These are phyloP conservation scores for Xylariaceae sp. DNA, from an alignment of 2,329 filamentous ascomycete species.

Conservation along the genomic window DNA sequence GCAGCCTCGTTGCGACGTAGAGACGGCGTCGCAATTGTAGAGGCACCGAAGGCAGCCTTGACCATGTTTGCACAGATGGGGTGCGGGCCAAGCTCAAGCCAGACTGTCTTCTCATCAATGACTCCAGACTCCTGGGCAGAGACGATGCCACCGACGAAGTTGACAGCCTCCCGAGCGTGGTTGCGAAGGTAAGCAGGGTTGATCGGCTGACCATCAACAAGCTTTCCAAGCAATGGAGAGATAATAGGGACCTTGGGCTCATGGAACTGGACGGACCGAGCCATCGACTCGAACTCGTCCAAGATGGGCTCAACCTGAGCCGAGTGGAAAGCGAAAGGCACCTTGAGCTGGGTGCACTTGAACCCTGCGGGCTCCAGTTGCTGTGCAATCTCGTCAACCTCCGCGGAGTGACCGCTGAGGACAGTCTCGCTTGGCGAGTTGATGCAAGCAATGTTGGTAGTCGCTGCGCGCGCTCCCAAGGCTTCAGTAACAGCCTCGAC, in stretches of 20 bases:
- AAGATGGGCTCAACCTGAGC: slow-evolving; percentile 57
- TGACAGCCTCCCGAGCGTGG: slow-evolving; percentile 60
- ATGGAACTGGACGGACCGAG: slow-evolving; percentile 45
- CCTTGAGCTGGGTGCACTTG: slow-evolving; percentile 55
- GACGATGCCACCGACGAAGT: slow-evolving; percentile 57
- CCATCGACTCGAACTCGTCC: slow-evolving; percentile 48
- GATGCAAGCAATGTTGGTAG: slow-evolving; percentile 57
- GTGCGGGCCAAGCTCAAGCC: slow-evolving; percentile 69
- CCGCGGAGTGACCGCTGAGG: slow-evolving; percentile 43
- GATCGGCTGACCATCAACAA: slow-evolving; percentile 52
- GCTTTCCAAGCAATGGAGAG: slow-evolving; percentile 57
- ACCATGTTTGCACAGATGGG: slow-evolving; percentile 63
- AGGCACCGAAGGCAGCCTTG: slow-evolving; percentile 51
- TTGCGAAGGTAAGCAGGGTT: slow-evolving; percentile 55
- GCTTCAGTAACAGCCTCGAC: slow-evolving; percentile 46
- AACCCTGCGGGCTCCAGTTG: slow-evolving; percentile 43
- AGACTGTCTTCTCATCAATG: slow-evolving; percentile 59
- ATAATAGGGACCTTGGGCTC: slow-evolving; percentile 53
- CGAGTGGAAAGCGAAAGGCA: slow-evolving; percentile 62
- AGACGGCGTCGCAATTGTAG: slow-evolving; percentile 49
- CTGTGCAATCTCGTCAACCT: slow-evolving; percentile 30
- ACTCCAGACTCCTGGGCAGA: slow-evolving; percentile 49
- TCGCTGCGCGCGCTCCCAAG: slow-evolving; percentile 33
- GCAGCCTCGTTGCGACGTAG: slow-evolving; percentile 54
- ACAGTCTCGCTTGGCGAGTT: slow-evolving; percentile 72